Base-by-base conservation (phyloP, 2,329 filamentous ascomycete genomes). In the Cercospora sp. region DNA sequence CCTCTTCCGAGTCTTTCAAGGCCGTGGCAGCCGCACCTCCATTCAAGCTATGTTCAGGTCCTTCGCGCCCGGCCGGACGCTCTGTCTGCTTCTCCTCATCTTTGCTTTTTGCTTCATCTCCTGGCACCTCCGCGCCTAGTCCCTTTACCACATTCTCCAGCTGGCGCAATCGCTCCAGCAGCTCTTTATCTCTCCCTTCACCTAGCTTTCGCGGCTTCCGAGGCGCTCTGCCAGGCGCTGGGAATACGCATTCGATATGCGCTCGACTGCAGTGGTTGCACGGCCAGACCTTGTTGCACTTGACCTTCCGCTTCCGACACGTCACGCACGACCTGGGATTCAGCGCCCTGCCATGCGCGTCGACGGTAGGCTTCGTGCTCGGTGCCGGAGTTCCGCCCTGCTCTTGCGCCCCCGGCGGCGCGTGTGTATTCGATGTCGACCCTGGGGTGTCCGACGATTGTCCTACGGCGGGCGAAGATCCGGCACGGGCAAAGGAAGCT, bases 231-330 rank as follows among this genome's bases (percentile, higher is more conserved):
- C 90, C 91, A 0, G 91, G 91, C 2, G 90, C 89, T 1, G 91
- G 91, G 75, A 91, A 93, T 60, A 92, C 82, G 78, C 91, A 93
- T 72, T 90, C 86, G 67, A 90, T 90, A 73, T 89, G 82, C 48
- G 89, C 89, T 71, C 89, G 87, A 51, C 86, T 86, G 78, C 91
- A 93, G 78, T 93, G 93, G 73, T 88, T 88, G 78, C 91, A 93
- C 16, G 90, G 89, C 82, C 91, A 88, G 74, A 87, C 85, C 81
- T 93, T 93, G 81, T 93, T 90, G 83, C 91, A 93, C 75, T 90
- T 90, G 64, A 93, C 91, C 78, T 91, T 90, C 69, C 89, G 82
- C 55, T 83, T 81, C 10, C 85, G 78, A 73, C 85, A 87, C 30
- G 84, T 86, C 16, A 86, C 82, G 71, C 85, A 86, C 28, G 81